Base-by-base conservation (phyloP, 768 basidiomycete species). In the Serendipita sp. region DNA sequence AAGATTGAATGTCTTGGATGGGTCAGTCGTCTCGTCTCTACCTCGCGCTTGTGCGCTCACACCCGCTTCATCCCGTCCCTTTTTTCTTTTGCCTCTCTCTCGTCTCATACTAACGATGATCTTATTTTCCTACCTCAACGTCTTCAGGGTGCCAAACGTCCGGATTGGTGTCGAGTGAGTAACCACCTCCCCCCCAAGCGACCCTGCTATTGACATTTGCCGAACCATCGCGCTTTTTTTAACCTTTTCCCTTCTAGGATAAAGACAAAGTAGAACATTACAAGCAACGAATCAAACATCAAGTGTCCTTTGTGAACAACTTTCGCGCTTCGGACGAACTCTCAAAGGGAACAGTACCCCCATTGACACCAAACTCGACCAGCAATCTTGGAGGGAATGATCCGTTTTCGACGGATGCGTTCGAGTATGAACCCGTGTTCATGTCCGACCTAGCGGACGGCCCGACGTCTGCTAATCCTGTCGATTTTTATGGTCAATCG, bases 241-340 rank as follows among this genome's bases (percentile, higher is more conserved):
- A 52, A 66, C 34, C 65, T 64, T 66, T 62, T 67, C 72, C 64
- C 72, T 45, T 63, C 63, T 72, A 91, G 88, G 88, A 91, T 72
- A 91, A 91, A 74, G 83, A 84, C 67, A 82, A 81, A 5, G 88
- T 90, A 55, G 86, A 89, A 69, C 80, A 78, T 53, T 91, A 90
- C 78, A 90, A 90, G 73, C 87, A 86, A 18, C 80, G 83, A 66
- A 91, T 91, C 73, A 91, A 90, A 73, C 81, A 85, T 36, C 85
- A 89, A 70, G 78, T 91, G 64, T 84, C 45, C 11, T 33, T 44
- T 29, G 6, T 31, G 4, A 15, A n/a, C 45, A 63, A 5, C 34
- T 16, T 63, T 18, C 44, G 40, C 16, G n/a, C 62, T n/a, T n/a
- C 43, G 36, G 62, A 64, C 46, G 23, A 55, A 31, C 29, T 6